phyloP scores from a whole-genome alignment of 306 rosid species.

The Hippophae tibetana region DNA sequence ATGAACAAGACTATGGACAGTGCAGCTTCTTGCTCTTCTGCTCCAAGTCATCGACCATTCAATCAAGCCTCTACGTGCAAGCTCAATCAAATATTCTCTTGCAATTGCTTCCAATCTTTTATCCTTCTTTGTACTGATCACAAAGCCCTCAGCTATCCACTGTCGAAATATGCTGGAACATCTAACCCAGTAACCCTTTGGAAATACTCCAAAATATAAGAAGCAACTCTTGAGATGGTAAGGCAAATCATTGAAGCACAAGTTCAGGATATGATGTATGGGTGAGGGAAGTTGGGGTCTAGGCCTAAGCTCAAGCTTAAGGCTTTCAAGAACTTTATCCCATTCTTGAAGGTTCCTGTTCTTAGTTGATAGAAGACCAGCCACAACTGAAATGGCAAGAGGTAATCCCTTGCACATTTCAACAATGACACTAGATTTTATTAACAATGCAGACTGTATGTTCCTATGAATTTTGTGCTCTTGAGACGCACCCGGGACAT shows the following conservation, averaged over 20 bases:
- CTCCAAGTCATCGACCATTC: neutral
- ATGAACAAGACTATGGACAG: neutral
- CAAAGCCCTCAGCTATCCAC: conserved; percentile 34
- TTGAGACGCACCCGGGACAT: neutral
- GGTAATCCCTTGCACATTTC: neutral
- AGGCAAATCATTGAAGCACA: conserved; percentile 23
- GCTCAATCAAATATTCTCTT: conserved; percentile 17
- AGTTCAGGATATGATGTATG: neutral
- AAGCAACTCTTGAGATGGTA: neutral
- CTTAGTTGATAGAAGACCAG: conserved; percentile 15
- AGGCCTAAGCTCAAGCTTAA: conserved; percentile 10
- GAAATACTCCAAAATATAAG: conserved; percentile 26
- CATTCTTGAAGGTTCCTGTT: conserved; percentile 14
- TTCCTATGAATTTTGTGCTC: too few species aligned
- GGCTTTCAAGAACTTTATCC: conserved; percentile 11
- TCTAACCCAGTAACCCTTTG: conserved; percentile 18
- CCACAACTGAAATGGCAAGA: neutral
- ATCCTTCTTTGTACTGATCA: neutral
- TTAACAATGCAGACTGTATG: neutral
- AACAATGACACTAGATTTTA: neutral
- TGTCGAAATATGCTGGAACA: conserved; percentile 13
- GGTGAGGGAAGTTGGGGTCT: conserved; percentile 13
- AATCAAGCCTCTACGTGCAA: conserved; percentile 27
- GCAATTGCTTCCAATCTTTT: conserved; percentile 19
- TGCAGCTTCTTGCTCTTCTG: neutral